A percentile compares a stretch with the other conserved stretches of the same genome.
Evolutionary conservation across 495 filamentous ascomycete genomes (phyloP).

Genomic region (Penicillium samsonianum): DNA sequence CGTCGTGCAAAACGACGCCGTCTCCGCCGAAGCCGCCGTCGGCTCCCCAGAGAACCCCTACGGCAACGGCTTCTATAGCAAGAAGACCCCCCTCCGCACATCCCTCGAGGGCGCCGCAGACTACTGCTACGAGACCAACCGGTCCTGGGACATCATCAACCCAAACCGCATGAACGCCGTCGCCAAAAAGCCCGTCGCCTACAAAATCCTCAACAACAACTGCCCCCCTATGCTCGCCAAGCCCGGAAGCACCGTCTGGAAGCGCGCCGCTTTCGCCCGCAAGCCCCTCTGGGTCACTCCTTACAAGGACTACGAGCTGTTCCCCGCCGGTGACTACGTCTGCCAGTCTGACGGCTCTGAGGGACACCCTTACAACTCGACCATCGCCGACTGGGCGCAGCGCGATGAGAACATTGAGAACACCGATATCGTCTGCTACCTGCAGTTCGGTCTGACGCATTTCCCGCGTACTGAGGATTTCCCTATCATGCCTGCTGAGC

Average conservation of each 20-base stretch:
- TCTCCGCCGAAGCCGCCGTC: constrained; percentile 37
- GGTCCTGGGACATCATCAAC: constrained; percentile 53
- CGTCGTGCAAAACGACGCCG: constrained; percentile 51
- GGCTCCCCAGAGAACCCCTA: constrained; percentile 45
- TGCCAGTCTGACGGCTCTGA: constrained; percentile 43
- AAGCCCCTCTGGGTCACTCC: constrained; percentile 42
- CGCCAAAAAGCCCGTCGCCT: constrained; percentile 40
- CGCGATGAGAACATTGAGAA: constrained; percentile 55
- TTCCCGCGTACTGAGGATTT: constrained; percentile 60
- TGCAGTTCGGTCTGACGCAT: constrained; percentile 63
- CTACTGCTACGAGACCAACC: constrained; percentile 49
- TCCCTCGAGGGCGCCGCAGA: constrained; percentile 43
- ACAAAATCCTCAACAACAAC: constrained; percentile 43
- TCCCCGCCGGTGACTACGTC: constrained; percentile 54
- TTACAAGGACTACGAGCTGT: constrained; percentile 47
- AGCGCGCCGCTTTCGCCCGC: constrained; percentile 40
- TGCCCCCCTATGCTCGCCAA: constrained; percentile 39
- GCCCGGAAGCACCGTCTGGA: constrained; percentile 40
- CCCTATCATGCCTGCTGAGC: constrained; percentile 72
- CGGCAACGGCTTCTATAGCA: constrained; percentile 52
- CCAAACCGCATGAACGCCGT: constrained; percentile 43
- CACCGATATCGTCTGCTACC: constrained; percentile 56
- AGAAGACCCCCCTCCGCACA: constrained; percentile 46
- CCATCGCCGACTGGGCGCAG: constrained; percentile 44
- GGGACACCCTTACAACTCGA: constrained; percentile 37